phyloP scores from a whole-genome alignment of 2,329 filamentous ascomycete genomes.

The Aspergillus tubingensis region DNA sequence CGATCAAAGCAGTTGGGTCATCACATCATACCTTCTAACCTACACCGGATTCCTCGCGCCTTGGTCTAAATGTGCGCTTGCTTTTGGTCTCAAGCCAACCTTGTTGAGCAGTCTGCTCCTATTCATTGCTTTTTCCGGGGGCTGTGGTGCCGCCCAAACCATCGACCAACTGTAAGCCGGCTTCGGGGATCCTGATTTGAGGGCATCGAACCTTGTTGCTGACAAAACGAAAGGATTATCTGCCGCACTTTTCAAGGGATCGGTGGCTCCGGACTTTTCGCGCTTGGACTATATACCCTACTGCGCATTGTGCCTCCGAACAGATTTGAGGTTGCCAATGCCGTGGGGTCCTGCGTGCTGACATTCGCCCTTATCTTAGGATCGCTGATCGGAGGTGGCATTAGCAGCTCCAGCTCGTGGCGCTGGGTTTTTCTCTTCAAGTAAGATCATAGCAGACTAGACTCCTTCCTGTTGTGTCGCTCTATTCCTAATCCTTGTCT shows the following conservation, averaged over 20 bases:
- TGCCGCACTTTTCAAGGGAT: constrained; percentile 44
- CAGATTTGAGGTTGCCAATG: constrained; percentile 56
- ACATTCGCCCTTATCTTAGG: constrained; percentile 54
- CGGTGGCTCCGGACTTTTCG: constrained; percentile 64
- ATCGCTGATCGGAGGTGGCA: constrained; percentile 59
- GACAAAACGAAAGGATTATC: constrained; percentile 50
- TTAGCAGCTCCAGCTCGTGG: constrained; percentile 58
- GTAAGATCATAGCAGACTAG: constrained; percentile 38
- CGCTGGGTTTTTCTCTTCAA: constrained; percentile 65
- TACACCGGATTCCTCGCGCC: constrained; percentile 58
- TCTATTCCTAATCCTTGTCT: not conserved
- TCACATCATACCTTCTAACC: constrained; percentile 52
- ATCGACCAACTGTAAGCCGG: constrained; percentile 36
- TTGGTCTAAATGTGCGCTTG: constrained; percentile 61
- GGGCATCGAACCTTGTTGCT: not conserved
- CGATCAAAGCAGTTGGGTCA: constrained; percentile 47
- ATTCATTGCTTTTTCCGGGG: constrained; percentile 46
- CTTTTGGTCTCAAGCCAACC: constrained; percentile 53
- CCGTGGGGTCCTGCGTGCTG: constrained; percentile 57
- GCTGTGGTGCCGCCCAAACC: constrained; percentile 41
- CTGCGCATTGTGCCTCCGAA: constrained; percentile 57
- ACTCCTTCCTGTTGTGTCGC: not conserved
- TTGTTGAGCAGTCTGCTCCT: constrained; percentile 50
- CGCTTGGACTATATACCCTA: constrained; percentile 59
- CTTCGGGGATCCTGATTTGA: not conserved